Conservation (phyloP, 495 filamentous ascomycete species). For the Xylaria bambusicola region DNA sequence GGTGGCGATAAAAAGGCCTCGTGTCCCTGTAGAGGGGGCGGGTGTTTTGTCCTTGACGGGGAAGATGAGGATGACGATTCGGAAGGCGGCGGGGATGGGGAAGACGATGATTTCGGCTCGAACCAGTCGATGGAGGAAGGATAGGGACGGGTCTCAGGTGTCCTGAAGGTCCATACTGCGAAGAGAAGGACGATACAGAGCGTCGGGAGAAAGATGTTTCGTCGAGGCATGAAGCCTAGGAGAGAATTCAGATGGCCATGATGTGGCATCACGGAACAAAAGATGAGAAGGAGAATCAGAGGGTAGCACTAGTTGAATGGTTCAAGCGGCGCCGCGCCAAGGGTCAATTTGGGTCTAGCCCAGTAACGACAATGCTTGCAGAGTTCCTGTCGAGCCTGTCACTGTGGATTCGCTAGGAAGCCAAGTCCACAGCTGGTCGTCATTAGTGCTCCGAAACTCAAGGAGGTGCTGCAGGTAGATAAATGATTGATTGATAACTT, state of each 20-base stretch:
- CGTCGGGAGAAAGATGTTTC: conserved; percentile 30
- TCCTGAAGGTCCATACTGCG: conserved; percentile 29
- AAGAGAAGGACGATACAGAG: conserved; percentile 35
- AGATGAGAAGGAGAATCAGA: conserved; percentile 11
- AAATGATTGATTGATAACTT: no score
- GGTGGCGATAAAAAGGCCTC: not conserved
- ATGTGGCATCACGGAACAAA: conserved; percentile 19
- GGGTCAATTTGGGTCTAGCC: conserved; percentile 9
- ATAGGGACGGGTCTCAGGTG: conserved; percentile 18
- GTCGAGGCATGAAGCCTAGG: conserved; percentile 38
- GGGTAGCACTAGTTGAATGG: conserved; percentile 17
- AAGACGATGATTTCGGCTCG: conserved; percentile 21
- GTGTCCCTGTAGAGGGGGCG: not conserved
- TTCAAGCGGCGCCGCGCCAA: not conserved
- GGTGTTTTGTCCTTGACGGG: not conserved
- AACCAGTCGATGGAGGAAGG: conserved; percentile 25
- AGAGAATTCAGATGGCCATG: conserved; percentile 33
- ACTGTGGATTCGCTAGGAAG: no score
- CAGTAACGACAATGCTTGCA: no score
- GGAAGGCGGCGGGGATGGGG: conserved; percentile 6
- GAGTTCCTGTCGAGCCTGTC: no score
- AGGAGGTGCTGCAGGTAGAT: no score
- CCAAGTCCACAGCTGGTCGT: no score
- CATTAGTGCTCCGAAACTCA: no score
- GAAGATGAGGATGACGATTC: no score